These are phyloP conservation scores for Scheffersomyces illinoinensis DNA, from an alignment of 1,139 yeast species.

Conservation along the genomic window DNA sequence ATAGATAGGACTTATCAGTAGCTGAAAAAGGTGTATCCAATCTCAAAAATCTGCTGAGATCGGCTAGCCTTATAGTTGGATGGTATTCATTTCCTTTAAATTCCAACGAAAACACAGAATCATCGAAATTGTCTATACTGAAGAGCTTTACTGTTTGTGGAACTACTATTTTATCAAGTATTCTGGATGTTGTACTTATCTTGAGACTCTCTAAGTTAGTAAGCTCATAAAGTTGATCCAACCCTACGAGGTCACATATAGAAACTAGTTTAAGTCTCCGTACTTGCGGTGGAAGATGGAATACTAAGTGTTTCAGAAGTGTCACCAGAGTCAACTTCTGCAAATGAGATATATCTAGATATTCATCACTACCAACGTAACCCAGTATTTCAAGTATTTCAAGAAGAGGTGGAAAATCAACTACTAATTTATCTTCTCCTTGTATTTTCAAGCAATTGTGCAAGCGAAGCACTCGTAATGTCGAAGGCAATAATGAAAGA, in stretches of 20 bases:
- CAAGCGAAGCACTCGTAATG: background rate
- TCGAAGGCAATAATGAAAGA: background rate
- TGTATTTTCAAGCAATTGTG: background rate
- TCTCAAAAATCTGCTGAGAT: background rate
- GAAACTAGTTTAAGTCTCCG: background rate
- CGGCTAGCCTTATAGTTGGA: background rate
- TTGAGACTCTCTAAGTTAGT: background rate
- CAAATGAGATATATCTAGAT: background rate
- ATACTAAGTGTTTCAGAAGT: background rate
- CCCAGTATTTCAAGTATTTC: background rate
- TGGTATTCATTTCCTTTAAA: background rate
- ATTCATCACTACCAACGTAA: background rate
- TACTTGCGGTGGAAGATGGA: background rate
- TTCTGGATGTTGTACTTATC: background rate
- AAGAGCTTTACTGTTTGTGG: background rate
- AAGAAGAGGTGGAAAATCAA: background rate
- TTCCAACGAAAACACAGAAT: background rate
- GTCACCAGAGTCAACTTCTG: background rate
- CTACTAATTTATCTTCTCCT: background rate
- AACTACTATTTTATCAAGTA: background rate
- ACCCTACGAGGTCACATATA: background rate
- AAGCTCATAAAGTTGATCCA: background rate
- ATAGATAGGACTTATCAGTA: too few relatives aligned
- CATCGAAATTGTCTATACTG: background rate
- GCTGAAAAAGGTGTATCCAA: background rate